Evolutionary conservation across 257 asterid genomes (phyloP).

Genomic region (Solanum corneliomulleri): DNA sequence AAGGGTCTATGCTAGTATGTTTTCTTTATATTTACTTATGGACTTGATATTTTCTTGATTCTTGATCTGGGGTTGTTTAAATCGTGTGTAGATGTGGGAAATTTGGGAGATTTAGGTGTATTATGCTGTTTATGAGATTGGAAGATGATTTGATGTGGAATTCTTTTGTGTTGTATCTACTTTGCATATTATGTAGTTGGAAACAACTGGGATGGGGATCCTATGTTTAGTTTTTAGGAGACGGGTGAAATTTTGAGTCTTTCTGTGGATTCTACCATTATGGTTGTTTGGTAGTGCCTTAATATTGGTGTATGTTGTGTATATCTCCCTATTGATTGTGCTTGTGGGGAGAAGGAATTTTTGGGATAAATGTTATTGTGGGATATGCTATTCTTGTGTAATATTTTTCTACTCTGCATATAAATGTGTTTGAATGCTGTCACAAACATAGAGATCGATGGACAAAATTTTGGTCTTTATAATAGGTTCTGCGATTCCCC

Average conservation of each 20-base stretch:
- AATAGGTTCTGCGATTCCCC: background rate
- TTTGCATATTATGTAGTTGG: background rate
- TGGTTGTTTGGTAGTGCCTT: background rate
- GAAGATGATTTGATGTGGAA: background rate
- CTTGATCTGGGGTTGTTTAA: background rate
- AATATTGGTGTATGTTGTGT: background rate
- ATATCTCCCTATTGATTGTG: background rate
- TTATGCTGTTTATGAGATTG: background rate
- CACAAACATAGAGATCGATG: background rate
- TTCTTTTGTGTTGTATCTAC: background rate
- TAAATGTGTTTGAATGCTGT: background rate
- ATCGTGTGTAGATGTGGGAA: background rate
- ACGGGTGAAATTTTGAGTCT: background rate
- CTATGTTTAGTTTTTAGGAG: background rate
- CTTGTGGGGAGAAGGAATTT: background rate
- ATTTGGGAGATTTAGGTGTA: background rate
- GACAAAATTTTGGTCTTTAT: background rate
- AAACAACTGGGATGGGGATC: background rate
- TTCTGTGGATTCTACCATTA: background rate
- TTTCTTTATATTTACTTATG: background rate
- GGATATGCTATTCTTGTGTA: background rate
- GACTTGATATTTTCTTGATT: background rate
- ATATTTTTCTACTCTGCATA: background rate
- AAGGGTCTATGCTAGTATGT: conserved; percentile 69
- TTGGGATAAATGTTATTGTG: background rate